A percentile compares a stretch with the other conserved stretches of the same genome.
These are phyloP conservation scores for Cupressus sempervirens DNA, from an alignment of 75 land plant genomes.

Conservation along the genomic window DNA sequence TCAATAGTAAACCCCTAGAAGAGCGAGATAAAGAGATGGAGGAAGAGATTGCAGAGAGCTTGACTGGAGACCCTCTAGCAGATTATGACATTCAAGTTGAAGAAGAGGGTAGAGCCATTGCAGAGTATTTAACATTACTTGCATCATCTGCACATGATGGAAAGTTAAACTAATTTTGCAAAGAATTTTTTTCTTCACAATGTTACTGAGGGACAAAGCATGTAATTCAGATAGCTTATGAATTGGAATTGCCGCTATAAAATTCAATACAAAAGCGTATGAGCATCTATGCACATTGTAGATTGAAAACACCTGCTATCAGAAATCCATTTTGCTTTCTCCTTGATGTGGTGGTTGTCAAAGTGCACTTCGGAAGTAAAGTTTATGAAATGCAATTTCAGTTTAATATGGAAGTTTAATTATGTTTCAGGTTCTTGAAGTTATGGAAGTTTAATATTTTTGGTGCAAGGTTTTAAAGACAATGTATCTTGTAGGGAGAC, in stretches of 20 bases:
- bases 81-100: constrained; percentile 90
- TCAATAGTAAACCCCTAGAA: constrained; percentile 7
- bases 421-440: no score
- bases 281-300: not conserved
- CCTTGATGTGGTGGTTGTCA: not conserved
- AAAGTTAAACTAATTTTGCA: not conserved
- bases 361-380: not conserved
- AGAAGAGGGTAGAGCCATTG: constrained; percentile 87
- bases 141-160: constrained; percentile 16
- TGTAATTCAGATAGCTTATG: not conserved
- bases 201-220: not conserved
- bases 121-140: constrained; percentile 67
- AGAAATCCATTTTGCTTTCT: not conserved
- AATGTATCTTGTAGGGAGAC: not conserved
- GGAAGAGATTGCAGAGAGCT: constrained; percentile 57
- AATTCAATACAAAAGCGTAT: not conserved
- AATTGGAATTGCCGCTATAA: not conserved
- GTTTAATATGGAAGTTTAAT: no score
- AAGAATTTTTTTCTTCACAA: not conserved
- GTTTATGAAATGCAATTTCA: not conserved
- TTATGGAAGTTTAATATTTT: not conserved
- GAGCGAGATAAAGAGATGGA: constrained; percentile 85
- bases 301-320: not conserved
- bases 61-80: constrained; percentile 64
- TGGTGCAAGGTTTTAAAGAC: not conserved